phyloP scores from a whole-genome alignment of 345 rosid species.

The Syzygium grande region DNA sequence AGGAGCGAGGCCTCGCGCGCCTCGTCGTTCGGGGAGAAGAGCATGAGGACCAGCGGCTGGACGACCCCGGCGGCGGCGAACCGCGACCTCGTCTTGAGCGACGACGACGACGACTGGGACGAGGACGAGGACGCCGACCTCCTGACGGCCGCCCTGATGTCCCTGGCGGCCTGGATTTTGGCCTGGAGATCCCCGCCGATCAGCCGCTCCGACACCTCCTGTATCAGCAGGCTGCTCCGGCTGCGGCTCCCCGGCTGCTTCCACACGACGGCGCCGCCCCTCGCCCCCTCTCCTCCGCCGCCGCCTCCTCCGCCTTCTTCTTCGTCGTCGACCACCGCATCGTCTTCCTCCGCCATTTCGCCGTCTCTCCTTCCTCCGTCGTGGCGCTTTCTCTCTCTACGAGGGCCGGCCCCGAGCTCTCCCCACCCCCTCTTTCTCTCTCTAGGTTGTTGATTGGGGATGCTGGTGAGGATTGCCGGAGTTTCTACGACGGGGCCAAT shows the following conservation, averaged over 20 bases:
- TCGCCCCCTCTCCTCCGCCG: neutral
- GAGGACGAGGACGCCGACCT: constrained; percentile 13
- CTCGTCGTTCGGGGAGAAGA: constrained; percentile 39
- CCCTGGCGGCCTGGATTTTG: constrained; percentile 61
- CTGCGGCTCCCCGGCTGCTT: neutral
- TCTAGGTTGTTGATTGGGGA: neutral
- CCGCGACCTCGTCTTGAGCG: constrained; percentile 50
- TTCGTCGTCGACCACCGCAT: neutral
- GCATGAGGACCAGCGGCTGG: constrained; percentile 62
- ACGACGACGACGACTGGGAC: neutral
- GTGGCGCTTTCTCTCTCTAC: neutral
- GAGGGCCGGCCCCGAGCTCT: neutral
- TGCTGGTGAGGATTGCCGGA: neutral
- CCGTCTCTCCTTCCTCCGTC: neutral
- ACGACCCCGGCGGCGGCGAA: constrained; percentile 70
- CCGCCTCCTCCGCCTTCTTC: neutral
- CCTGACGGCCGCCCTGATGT: constrained; percentile 43
- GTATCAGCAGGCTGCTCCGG: neutral
- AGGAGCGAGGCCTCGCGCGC: constrained; percentile 70
- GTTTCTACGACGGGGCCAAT: neutral
- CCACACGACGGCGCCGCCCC: neutral
- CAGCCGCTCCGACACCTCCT: constrained; percentile 35
- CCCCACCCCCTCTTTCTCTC: neutral
- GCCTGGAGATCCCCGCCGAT: constrained; percentile 50
- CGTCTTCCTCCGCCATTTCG: neutral